These are phyloP conservation scores for Pisolithus albus DNA, from an alignment of 768 basidiomycete species.

Conservation along the genomic window DNA sequence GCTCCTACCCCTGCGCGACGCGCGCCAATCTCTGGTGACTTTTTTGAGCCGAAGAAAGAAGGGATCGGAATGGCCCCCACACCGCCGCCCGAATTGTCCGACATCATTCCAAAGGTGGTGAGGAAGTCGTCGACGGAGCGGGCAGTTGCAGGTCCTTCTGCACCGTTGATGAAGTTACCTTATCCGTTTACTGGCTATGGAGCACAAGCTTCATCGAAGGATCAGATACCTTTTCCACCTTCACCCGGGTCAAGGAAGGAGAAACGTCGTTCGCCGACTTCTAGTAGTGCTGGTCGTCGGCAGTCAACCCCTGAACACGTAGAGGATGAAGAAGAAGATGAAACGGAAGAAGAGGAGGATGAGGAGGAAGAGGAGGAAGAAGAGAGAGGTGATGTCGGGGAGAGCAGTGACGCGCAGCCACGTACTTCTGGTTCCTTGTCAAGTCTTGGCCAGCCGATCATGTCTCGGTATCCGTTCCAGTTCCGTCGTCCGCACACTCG, in stretches of 20 bases:
- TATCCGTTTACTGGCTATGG: constrained; percentile 67
- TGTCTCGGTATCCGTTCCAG: constrained; percentile 64
- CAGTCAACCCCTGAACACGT: constrained; percentile 23
- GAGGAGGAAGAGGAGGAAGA: constrained; percentile 41
- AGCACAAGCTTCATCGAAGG: constrained; percentile 55
- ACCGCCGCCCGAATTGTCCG: constrained; percentile 27
- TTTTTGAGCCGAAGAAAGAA: constrained; percentile 48
- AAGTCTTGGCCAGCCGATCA: constrained; percentile 71
- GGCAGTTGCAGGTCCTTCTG: constrained; percentile 31
- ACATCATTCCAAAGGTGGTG: constrained; percentile 41
- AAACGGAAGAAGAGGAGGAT: constrained; percentile 30
- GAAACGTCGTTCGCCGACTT: constrained; percentile 25
- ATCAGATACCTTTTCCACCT: constrained; percentile 72
- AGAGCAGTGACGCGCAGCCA: constrained; percentile 48
- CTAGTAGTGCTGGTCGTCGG: constrained; percentile 25
- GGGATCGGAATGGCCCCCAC: constrained; percentile 19
- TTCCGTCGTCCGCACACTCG: constrained; percentile 43
- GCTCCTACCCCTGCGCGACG: constrained; percentile 50
- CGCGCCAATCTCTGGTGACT: constrained; percentile 52
- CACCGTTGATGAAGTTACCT: constrained; percentile 46
- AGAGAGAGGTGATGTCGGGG: constrained; percentile 28
- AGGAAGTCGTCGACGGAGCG: constrained; percentile 44
- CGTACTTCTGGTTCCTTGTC: constrained; percentile 80
- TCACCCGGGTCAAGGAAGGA: constrained; percentile 42
- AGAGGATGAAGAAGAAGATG: constrained; percentile 20